Percentiles rank a stretch among this genome's conserved stretches.
phyloP scores from a whole-genome alignment of 2,329 filamentous ascomycete genomes.

The Fusarium buxicola region DNA sequence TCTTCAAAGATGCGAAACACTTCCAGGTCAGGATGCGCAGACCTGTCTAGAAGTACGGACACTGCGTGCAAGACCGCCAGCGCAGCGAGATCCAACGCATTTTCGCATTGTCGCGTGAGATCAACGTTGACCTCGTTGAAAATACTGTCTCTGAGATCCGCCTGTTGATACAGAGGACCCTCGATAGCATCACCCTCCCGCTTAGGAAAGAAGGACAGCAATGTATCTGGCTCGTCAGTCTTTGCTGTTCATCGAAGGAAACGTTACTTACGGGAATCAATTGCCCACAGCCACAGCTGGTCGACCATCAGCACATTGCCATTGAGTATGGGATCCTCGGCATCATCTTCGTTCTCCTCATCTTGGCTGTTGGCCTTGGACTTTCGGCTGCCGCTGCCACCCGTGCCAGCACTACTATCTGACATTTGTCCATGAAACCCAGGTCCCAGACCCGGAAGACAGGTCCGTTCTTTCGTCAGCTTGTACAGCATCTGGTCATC shows the following conservation, averaged over 20 bases:
- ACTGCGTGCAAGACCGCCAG: constrained; percentile 71
- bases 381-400: constrained; percentile 43
- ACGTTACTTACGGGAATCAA: constrained; percentile 60
- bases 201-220: constrained; percentile 67
- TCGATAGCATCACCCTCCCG: constrained; percentile 66
- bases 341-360: constrained; percentile 48
- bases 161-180: constrained; percentile 68
- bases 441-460: constrained; percentile 35
- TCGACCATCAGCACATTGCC: constrained; percentile 75
- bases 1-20: constrained; percentile 75
- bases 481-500: constrained; percentile 78
- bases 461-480: constrained; percentile 63
- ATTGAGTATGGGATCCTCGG: constrained; percentile 57
- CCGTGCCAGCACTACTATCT: constrained; percentile 43
- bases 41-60: constrained; percentile 69
- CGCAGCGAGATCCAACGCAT: constrained; percentile 70
- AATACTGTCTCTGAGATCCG: constrained; percentile 71
- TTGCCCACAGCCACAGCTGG: constrained; percentile 71
- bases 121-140: constrained; percentile 76
- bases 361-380: constrained; percentile 47
- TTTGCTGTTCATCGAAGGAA: accelerated
- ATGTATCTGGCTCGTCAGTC: constrained; percentile 53
- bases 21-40: constrained; percentile 70
- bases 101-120: constrained; percentile 70
- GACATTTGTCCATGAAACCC: constrained; percentile 48